Evolutionary conservation across 352 stramenopile genomes (phyloP).

Genomic region (Plasmopara muralis): DNA sequence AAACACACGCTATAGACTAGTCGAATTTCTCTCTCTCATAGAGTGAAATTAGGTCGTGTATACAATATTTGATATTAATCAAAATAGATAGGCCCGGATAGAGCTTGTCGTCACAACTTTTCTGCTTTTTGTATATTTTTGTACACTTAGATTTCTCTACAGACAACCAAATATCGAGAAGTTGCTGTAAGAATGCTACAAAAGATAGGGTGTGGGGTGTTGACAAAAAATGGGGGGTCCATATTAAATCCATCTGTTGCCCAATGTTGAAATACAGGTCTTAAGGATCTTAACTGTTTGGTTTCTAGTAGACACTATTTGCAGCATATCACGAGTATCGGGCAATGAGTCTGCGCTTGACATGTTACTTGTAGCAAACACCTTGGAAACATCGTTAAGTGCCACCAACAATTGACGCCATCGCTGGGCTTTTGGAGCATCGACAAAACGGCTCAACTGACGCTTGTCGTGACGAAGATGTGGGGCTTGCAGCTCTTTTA

Average conservation of each 20-base stretch:
- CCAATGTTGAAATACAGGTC: constrained; percentile 23
- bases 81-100: too few species aligned
- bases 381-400: constrained; percentile 25
- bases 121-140: too few species aligned
- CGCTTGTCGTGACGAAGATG: constrained; percentile 5
- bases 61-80: too few species aligned
- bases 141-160: too few species aligned
- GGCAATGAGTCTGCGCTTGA: constrained; percentile 38
- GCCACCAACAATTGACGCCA: constrained; percentile 17
- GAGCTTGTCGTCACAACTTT: too few species aligned
- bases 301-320: constrained; percentile 41
- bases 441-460: constrained; percentile 22
- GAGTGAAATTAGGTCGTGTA: too few species aligned
- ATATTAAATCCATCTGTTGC: too few species aligned
- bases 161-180: too few species aligned
- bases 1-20: too few species aligned
- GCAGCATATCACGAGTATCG: constrained; percentile 38
- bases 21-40: too few species aligned
- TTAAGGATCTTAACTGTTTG: constrained; percentile 29
- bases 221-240: constrained; percentile 19
- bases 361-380: constrained; percentile 45
- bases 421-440: constrained; percentile 20
- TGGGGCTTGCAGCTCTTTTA: not conserved
- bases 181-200: too few species aligned
- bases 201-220: not conserved